Percentiles rank a stretch among this genome's conserved stretches.
Conservation (phyloP, 2,329 filamentous ascomycete species). For the Ophiostoma novo-ulmi region DNA sequence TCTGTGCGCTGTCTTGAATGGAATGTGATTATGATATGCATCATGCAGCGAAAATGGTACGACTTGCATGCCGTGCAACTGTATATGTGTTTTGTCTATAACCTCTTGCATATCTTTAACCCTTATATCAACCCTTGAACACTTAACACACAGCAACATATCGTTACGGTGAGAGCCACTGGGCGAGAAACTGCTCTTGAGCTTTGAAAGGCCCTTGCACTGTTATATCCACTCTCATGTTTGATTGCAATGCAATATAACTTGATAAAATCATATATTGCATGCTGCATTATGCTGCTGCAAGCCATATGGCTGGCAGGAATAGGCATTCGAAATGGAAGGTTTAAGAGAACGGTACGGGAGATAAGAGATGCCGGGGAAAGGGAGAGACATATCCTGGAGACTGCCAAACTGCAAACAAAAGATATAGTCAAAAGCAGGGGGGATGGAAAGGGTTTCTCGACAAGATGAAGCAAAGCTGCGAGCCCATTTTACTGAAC, state of each 20-base stretch:
- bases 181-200: neutral
- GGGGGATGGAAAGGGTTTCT: neutral
- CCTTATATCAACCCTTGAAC: neutral
- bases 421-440: neutral
- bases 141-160: neutral
- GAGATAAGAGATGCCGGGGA: neutral
- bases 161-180: neutral
- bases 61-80: neutral
- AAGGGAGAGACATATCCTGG: neutral
- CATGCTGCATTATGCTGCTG: neutral
- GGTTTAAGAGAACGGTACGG: neutral
- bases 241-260: neutral
- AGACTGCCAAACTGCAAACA: neutral
- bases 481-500: neutral
- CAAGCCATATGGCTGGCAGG: neutral
- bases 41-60: neutral
- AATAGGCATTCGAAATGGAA: neutral
- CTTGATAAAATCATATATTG: neutral
- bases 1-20: neutral
- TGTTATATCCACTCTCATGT: neutral
- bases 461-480: neutral
- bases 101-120: neutral
- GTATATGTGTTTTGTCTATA: neutral
- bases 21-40: constrained; percentile 10
- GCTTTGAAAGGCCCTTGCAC: neutral